These are phyloP conservation scores for Chaetomium cochliodes DNA, from an alignment of 495 filamentous ascomycete species.

Conservation along the genomic window DNA sequence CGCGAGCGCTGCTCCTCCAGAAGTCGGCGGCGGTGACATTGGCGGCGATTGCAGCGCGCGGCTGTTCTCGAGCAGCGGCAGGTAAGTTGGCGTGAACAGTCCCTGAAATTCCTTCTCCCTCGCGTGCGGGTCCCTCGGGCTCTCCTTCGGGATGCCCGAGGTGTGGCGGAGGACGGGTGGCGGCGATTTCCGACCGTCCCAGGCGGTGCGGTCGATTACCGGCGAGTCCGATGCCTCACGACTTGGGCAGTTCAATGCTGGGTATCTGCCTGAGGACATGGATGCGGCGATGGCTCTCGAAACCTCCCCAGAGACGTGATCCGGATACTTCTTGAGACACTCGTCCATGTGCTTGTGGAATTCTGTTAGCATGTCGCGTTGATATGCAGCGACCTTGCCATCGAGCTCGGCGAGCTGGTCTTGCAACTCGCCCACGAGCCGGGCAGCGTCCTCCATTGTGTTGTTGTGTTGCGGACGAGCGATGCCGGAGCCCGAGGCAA, in stretches of 20 bases:
- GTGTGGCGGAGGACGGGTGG: constrained; percentile 45
- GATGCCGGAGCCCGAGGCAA: constrained; percentile 15
- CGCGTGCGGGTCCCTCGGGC: constrained; percentile 46
- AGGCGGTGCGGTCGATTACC: constrained; percentile 28
- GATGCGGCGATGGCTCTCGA: constrained; percentile 45
- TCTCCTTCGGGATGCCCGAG: constrained; percentile 38
- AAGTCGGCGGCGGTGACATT: constrained; percentile 23
- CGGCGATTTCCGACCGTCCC: constrained; percentile 41
- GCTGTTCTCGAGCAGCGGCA: constrained; percentile 55
- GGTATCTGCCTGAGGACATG: constrained; percentile 38
- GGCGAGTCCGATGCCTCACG: constrained; percentile 18
- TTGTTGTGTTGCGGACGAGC: constrained; percentile 16
- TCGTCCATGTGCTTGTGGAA: constrained; percentile 50
- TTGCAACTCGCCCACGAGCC: constrained; percentile 50
- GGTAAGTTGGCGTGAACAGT: constrained; percentile 58
- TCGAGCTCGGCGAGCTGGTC: constrained; percentile 52
- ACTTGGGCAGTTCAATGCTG: constrained; percentile 37
- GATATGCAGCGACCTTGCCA: constrained; percentile 50
- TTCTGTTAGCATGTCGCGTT: constrained; percentile 49
- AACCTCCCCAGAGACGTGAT: constrained; percentile 46
- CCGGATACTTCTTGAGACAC: constrained; percentile 46
- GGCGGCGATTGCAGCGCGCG: constrained; percentile 34
- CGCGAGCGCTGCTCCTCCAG: constrained; percentile 19
- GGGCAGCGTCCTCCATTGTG: constrained; percentile 50
- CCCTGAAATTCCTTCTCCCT: constrained; percentile 59